Conservation (phyloP, 192 early-diverging fungal genomes). For the Mortierella alpina region DNA sequence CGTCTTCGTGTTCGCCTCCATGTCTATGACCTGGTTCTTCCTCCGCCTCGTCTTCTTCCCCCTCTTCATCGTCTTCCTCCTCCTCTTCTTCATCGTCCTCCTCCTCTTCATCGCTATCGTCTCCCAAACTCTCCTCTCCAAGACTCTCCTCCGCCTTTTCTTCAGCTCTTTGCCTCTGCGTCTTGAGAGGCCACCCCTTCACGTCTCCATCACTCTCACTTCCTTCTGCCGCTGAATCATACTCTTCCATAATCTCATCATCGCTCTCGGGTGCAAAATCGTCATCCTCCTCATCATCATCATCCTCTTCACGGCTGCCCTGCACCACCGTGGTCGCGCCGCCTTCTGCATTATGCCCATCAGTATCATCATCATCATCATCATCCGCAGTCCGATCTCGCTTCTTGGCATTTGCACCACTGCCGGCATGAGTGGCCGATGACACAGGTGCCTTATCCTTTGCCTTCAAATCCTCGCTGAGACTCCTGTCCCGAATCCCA, state of each 20-base stretch:
- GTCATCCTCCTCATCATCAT: conserved; percentile 46
- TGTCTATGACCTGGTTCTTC: not conserved
- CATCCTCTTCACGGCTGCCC: not conserved
- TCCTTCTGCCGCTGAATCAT: conserved; percentile 33
- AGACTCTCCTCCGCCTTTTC: conserved; percentile 17
- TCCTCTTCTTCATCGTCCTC: conserved; percentile 15
- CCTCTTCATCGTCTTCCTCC: conserved; percentile 15
- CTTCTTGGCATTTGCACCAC: conserved; percentile 9
- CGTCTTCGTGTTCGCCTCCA: conserved; percentile 15
- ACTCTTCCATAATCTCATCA: conserved; percentile 50
- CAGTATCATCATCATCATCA: conserved; percentile 11
- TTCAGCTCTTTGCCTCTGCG: not conserved
- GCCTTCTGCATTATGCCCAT: not conserved
- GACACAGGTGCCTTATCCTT: conserved; percentile 30
- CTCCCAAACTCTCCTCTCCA: conserved; percentile 13
- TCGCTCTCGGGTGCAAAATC: conserved; percentile 52
- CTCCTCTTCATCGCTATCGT: conserved; percentile 15
- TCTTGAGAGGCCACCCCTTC: not conserved
- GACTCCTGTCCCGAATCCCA: conserved; percentile 43
- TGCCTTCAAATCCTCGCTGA: conserved; percentile 51
- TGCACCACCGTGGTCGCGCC: not conserved
- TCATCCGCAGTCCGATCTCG: conserved; percentile 20
- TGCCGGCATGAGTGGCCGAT: not conserved
- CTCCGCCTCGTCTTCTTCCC: conserved; percentile 9
- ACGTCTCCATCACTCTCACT: conserved; percentile 9